phyloP scores from a whole-genome alignment of 2,329 filamentous ascomycete species.

The Rhynchosporium graminicola region DNA sequence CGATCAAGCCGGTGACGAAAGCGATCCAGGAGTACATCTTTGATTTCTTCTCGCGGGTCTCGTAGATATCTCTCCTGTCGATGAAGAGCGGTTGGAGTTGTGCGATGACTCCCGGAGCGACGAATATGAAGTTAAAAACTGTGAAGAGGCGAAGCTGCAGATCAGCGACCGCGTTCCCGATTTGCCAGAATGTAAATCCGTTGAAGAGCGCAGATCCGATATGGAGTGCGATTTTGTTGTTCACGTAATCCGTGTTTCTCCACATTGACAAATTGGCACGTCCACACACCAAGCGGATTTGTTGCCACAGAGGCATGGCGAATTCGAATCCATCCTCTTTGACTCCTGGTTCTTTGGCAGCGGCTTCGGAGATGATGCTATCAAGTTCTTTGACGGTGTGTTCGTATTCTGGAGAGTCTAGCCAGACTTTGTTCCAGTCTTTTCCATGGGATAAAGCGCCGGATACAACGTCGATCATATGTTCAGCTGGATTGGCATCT shows the following conservation, averaged over 20 bases:
- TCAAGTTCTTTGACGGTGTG: slow-evolving; percentile 59
- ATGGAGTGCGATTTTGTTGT: slow-evolving; percentile 53
- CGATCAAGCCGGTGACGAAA: slow-evolving; percentile 55
- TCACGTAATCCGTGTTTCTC: slow-evolving; percentile 60
- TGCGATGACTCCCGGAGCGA: slow-evolving; percentile 58
- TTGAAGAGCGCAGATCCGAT: slow-evolving; percentile 58
- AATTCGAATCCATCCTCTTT: slow-evolving; percentile 50
- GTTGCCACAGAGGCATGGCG: slow-evolving; percentile 51
- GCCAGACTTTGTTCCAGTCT: slow-evolving; percentile 71
- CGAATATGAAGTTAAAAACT: slow-evolving; percentile 64
- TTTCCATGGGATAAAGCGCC: slow-evolving; percentile 51
- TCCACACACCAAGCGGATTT: slow-evolving; percentile 49
- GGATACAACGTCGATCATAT: slow-evolving; percentile 49
- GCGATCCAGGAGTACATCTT: slow-evolving; percentile 63
- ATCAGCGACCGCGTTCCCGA: slow-evolving; percentile 52
- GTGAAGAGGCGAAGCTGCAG: slow-evolving; percentile 59
- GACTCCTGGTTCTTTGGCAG: slow-evolving; percentile 40
- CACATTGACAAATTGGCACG: slow-evolving; percentile 53
- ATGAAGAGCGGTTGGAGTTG: slow-evolving; percentile 62
- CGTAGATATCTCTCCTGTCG: slow-evolving; percentile 57
- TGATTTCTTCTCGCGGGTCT: slow-evolving; percentile 59
- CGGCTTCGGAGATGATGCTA: slow-evolving; percentile 52
- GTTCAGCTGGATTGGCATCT: slow-evolving; percentile 47
- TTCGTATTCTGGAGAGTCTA: slow-evolving; percentile 57
- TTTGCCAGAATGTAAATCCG: slow-evolving; percentile 62